A percentile compares a stretch with the other conserved stretches of the same genome.
These are phyloP conservation scores for Myxozyma sirexii DNA, from an alignment of 805 yeast genomes.

Conservation along the genomic window DNA sequence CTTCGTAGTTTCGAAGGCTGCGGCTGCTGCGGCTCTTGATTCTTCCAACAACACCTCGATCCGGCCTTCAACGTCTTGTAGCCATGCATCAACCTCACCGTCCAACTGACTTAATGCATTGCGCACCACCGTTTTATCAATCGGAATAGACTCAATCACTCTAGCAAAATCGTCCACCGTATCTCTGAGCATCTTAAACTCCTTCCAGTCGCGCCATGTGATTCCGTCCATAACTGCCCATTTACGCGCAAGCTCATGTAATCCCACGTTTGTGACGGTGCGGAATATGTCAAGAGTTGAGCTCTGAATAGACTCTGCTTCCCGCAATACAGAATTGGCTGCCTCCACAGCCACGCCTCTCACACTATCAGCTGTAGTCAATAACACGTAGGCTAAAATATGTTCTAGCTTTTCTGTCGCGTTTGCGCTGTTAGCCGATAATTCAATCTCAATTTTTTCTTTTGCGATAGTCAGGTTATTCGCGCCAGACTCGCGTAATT, in stretches of 20 bases:
- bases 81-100: conserved; percentile 20
- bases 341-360: conserved; percentile 10
- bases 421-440: not conserved
- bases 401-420: conserved; percentile 2
- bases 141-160: conserved; percentile 24
- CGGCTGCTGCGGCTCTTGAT: not conserved
- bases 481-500: conserved; percentile 1
- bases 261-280: conserved; percentile 28
- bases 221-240: conserved; percentile 31
- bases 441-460: not conserved
- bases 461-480: conserved; percentile 8
- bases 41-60: conserved; percentile 8
- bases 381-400: not conserved
- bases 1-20: not conserved
- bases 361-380: conserved; percentile 16
- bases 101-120: conserved; percentile 5
- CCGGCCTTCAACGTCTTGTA: conserved; percentile 8
- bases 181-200: conserved; percentile 19
- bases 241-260: conserved; percentile 30
- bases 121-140: conserved; percentile 7
- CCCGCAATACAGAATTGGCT: conserved; percentile 3
- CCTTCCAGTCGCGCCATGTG: conserved; percentile 33
- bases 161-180: conserved; percentile 26
- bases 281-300: conserved; percentile 23
- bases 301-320: conserved; percentile 21